Conservation (phyloP, 768 basidiomycete genomes). For the Lanmaoa rubissima region DNA sequence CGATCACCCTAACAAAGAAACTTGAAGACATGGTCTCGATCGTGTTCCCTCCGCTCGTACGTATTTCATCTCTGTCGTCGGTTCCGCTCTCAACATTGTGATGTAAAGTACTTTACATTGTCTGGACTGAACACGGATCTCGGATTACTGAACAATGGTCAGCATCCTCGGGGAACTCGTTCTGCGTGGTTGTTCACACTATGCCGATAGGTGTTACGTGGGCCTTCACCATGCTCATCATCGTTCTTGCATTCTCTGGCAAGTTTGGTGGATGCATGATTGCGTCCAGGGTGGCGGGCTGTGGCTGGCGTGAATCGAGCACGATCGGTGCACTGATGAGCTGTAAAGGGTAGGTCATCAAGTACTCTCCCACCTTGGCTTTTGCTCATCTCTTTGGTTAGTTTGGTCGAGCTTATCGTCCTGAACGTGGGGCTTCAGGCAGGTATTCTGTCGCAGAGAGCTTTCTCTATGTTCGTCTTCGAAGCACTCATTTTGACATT, state of each 20-base stretch:
- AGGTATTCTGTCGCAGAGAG: conserved; percentile 67
- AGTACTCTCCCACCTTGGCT: neutral
- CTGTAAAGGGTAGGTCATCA: conserved; percentile 73
- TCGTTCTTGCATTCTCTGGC: conserved; percentile 71
- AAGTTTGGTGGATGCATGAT: conserved; percentile 87
- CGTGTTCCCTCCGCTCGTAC: conserved; percentile 82
- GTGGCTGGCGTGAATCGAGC: conserved; percentile 74
- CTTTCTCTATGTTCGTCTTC: conserved; percentile 96
- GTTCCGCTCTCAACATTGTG: neutral
- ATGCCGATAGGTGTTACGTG: conserved; percentile 63
- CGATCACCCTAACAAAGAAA: conserved; percentile 87
- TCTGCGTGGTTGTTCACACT: neutral
- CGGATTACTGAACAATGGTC: conserved; percentile 75
- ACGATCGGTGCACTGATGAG: conserved; percentile 93
- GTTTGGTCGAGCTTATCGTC: conserved; percentile 91
- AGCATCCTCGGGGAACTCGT: neutral
- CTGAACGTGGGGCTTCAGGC: conserved; percentile 90
- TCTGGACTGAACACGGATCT: conserved; percentile 91
- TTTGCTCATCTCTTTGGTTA: conserved; percentile 26
- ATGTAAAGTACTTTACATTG: conserved; percentile 81
- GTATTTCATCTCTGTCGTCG: neutral
- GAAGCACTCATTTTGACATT: conserved; percentile 81
- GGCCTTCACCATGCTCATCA: conserved; percentile 85
- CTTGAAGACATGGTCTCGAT: conserved; percentile 94
- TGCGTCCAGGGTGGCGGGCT: conserved; percentile 66